Evolutionary conservation across 2,329 filamentous ascomycete species (phyloP), one percentile per base, ranked within the genome.

Genomic region (Talaromyces sp.): DNA sequence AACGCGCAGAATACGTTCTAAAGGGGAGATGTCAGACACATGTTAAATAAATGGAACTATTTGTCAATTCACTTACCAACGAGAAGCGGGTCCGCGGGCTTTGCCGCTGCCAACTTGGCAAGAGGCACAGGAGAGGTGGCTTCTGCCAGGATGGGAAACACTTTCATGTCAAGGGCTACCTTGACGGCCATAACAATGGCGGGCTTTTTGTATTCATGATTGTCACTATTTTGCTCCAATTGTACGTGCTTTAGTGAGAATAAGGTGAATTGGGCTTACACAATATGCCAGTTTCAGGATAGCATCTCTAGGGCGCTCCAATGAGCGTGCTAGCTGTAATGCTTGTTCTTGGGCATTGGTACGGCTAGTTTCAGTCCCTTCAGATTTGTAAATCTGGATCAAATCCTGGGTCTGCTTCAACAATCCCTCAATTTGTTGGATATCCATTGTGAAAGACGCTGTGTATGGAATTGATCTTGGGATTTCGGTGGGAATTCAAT

Each of bases 61-160:
- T 30, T 7, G 29, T 47, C 33, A n/a, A 22, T 19, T n/a, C 2
- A 55, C 60, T 47, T 4, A 60, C 63, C 63, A 10, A 66, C 63
- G 14, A 66, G 37, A 1, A 65, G 36, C 6, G 61, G 59, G 47
- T 66, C 60, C 2, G 62, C 62, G 1, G 57, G 50, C 32, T 65
- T 66, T 22, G 47, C 32, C 7, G 48, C 57, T 2, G 62, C 61
- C 9, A 66, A 30, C 16, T 65, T 52, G 4, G 35, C 19, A 42
- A 59, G 17, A 7, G 54, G 9, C 14, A 64, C 55, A 24, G 56
- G 54, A 10, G 10, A 37, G 2, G 51, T 57, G 2, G 60, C 54
- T 14, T 53, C 24, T 4, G 58, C 52, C n/a, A 65, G 39, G 2
- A 58, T 16, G 1, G 55, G 30, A 47, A 65, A 65, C 8, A 65